Evolutionary conservation across 768 basidiomycete genomes (phyloP).

Genomic region (Boletus rubroflammeus): DNA sequence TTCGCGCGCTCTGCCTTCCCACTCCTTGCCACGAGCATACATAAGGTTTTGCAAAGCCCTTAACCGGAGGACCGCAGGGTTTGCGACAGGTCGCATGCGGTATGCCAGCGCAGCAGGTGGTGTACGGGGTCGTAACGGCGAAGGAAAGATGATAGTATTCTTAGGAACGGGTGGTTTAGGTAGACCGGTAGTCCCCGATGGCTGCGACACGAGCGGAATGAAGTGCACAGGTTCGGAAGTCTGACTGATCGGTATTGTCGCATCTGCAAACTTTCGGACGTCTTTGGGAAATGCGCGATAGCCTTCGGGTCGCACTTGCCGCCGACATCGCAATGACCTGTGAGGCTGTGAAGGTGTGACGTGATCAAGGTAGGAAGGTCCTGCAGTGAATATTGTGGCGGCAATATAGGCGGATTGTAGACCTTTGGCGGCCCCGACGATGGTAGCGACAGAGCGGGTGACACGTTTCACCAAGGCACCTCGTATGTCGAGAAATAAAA

Average conservation of each 20-base stretch:
- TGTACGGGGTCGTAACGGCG: slow-evolving; percentile 39
- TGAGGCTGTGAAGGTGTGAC: slow-evolving; percentile 18
- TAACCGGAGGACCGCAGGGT: slow-evolving; percentile 56
- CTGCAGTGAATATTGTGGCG: slow-evolving; percentile 48
- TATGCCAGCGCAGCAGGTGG: slow-evolving; percentile 32
- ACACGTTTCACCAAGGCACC: slow-evolving; percentile 26
- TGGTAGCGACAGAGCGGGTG: slow-evolving; percentile 36
- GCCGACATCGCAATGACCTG: slow-evolving; percentile 9
- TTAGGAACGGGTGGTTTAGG: slow-evolving; percentile 23
- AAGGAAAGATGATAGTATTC: slow-evolving; percentile 41
- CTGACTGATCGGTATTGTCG: slow-evolving; percentile 9
- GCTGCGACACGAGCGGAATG: slow-evolving; percentile 38
- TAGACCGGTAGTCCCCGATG: slow-evolving; percentile 30
- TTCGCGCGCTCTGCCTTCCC: slow-evolving; percentile 48
- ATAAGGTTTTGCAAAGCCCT: slow-evolving; percentile 60
- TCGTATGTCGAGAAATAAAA: slow-evolving; percentile 8
- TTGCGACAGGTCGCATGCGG: slow-evolving; percentile 55
- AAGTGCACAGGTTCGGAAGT: slow-evolving; percentile 34
- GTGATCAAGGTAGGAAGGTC: slow-evolving; percentile 21
- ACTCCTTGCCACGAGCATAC: slow-evolving; percentile 39
- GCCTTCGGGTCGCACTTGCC: slow-evolving; percentile 33
- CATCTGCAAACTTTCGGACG: slow-evolving; percentile 40
- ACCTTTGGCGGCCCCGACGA: slow-evolving; percentile 52
- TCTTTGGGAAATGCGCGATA: slow-evolving; percentile 43
- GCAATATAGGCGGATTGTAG: slow-evolving; percentile 58